These are phyloP conservation scores for Pleurotus tuber-regium DNA, from an alignment of 768 basidiomycete genomes.

Conservation along the genomic window DNA sequence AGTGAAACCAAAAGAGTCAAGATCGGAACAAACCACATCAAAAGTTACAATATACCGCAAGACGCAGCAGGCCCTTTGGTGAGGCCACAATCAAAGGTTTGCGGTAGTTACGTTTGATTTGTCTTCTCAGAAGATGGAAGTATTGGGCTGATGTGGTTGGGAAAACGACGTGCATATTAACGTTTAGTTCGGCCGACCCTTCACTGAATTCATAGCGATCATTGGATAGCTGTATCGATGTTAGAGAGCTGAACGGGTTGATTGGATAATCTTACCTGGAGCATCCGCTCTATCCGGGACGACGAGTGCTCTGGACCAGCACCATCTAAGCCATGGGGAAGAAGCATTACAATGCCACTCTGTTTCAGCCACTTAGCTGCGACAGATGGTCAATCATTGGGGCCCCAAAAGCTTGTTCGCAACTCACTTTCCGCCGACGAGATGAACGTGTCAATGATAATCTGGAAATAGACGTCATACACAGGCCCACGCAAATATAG, in stretches of 20 bases:
- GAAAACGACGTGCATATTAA: slow-evolving; percentile 85
- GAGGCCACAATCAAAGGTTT: slow-evolving; percentile 84
- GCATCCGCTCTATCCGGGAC: slow-evolving; percentile 81
- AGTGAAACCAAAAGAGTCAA: slow-evolving; percentile 3
- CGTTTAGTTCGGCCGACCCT: slow-evolving; percentile 37
- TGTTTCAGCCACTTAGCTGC: slow-evolving; percentile 92
- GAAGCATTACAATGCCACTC: slow-evolving; percentile 80
- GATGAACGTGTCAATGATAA: slow-evolving; percentile 88
- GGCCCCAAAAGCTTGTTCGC: neutral
- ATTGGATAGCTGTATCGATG: slow-evolving; percentile 62
- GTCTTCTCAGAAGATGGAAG: slow-evolving; percentile 89
- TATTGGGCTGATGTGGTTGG: slow-evolving; percentile 91
- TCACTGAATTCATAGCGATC: slow-evolving; percentile 48
- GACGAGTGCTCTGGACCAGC: slow-evolving; percentile 95
- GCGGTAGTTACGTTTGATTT: slow-evolving; percentile 80
- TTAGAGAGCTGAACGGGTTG: neutral
- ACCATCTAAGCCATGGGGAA: slow-evolving; percentile 90
- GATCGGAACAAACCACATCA: neutral
- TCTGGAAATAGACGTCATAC: slow-evolving; percentile 29
- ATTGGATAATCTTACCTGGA: slow-evolving; percentile 59
- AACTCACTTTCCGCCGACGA: slow-evolving; percentile 77
- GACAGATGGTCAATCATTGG: slow-evolving; percentile 1
- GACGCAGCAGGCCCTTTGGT: slow-evolving; percentile 79
- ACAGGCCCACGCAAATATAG: neutral
- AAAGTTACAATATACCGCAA: slow-evolving; percentile 50